phyloP scores from a whole-genome alignment of 2,329 filamentous ascomycete species.

The Coniochaeta hoffmannii region DNA sequence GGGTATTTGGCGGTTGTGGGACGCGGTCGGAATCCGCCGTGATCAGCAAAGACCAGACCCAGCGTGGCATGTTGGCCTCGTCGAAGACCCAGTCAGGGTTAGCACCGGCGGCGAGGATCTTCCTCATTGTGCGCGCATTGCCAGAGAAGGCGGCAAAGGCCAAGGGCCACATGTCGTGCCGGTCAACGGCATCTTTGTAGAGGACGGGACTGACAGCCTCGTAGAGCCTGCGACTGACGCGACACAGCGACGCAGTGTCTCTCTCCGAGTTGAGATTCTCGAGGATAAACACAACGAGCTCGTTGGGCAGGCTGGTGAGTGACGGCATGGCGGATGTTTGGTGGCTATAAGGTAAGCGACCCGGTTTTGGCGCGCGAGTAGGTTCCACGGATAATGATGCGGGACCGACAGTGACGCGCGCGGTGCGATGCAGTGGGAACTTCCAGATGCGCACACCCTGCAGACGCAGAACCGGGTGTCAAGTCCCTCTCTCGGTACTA shows the following conservation, averaged over 20 bases:
- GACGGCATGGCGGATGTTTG: constrained; percentile 3
- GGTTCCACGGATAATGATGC: background rate
- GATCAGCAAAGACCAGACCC: background rate
- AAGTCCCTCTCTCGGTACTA: background rate
- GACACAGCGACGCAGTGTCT: constrained; percentile 18
- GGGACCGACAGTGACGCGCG: background rate
- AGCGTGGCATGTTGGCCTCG: background rate
- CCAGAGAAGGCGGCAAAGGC: constrained; percentile 18
- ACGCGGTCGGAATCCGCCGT: background rate
- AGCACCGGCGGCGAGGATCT: constrained; percentile 16
- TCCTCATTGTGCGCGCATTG: constrained; percentile 13
- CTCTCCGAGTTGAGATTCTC: constrained; percentile 12
- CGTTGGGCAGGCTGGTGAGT: constrained; percentile 15
- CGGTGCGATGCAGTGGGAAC: background rate
- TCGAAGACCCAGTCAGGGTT: constrained; percentile 15
- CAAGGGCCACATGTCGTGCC: constrained; percentile 12
- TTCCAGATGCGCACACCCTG: background rate
- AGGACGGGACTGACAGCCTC: constrained; percentile 14
- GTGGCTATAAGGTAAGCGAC: background rate
- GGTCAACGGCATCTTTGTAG: constrained; percentile 14
- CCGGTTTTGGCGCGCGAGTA: background rate
- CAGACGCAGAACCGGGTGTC: background rate
- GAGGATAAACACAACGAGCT: constrained; percentile 18
- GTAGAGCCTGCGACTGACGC: constrained; percentile 14
- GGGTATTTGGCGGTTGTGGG: background rate